Base-by-base conservation (phyloP, 2,329 filamentous ascomycete genomes). In the Allantophomopsis lycopodina region DNA sequence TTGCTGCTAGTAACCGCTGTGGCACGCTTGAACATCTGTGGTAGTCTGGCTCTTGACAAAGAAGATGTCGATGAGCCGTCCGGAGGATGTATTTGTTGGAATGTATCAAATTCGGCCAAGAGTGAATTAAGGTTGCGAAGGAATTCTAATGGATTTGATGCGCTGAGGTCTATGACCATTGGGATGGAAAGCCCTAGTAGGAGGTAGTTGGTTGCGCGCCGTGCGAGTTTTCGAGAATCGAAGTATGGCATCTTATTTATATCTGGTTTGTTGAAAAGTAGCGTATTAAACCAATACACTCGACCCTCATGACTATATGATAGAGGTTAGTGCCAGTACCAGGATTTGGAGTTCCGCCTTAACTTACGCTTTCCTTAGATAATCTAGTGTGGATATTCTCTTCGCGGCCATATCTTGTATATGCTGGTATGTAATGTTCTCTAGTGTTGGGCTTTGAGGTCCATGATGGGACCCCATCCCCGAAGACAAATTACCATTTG, bases 241-340 rank as follows among this genome's bases (percentile, higher is more conserved):
- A 93, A 89, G 55, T 86, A 94, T 35, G 89, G 79, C 65, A 95
- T 80, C 54, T 80, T 79, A 38, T 73, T 66, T 28, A 96, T 70
- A 58, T 94, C 86, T 21, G 74, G 60, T 52, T 85, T 83, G 48
- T 87, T 84, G 61, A 94, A 94, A 54, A 94, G 82, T 44, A 94
- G 76, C 0, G 91, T 95, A 62, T 95, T 95, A 68, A 96, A 95
- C 88, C 91, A 96, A 65, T 94, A 96, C 33, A 94, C 79, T 42
- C 86, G 79, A 44, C 89, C 88, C 62, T 95, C 87, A 56, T 98
- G 88, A 20, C 86, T 94, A 56, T 38, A 40, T 5, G 35, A 13
- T 8, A 28, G 8, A 28, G 18, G 18, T 28, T 28, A 28, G n/a
- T 31, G 32, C 41, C 44, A 37, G 41, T 16, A 39, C 28, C 37